Conservation (phyloP, 225 moss, liverwort and hornwort genomes). For the Antitrichia curtipendula region DNA sequence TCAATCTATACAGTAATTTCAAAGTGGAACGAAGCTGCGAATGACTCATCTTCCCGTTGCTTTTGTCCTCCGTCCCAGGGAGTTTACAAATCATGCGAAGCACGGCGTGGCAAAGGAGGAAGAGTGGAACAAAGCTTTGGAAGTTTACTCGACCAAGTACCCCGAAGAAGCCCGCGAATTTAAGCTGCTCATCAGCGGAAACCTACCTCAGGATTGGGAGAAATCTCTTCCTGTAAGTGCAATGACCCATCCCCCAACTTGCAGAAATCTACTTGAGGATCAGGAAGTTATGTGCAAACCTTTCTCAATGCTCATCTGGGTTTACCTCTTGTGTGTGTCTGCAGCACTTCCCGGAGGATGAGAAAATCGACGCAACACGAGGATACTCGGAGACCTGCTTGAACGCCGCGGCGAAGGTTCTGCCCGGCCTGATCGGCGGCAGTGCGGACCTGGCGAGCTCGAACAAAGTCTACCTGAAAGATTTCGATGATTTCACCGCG, state of each 20-base stretch:
- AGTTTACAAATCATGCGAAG: slow-evolving; percentile 35
- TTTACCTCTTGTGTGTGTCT: neutral
- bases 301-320: neutral
- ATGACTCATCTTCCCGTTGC: neutral
- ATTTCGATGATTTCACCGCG: slow-evolving; percentile 6
- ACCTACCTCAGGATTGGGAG: slow-evolving; percentile 40
- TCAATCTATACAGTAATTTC: neutral
- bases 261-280: neutral
- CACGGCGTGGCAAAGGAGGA: slow-evolving; percentile 33
- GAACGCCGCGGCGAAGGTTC: slow-evolving; percentile 14
- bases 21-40: neutral
- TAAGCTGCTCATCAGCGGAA: slow-evolving; percentile 23
- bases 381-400: slow-evolving; percentile 59
- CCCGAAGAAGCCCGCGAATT: slow-evolving; percentile 40
- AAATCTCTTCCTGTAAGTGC: slow-evolving; percentile 38
- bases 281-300: neutral
- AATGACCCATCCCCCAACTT: neutral
- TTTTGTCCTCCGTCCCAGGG: neutral
- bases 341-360: slow-evolving; percentile 42
- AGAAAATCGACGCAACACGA: slow-evolving; percentile 61
- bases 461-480: slow-evolving; percentile 43
- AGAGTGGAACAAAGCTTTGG: slow-evolving; percentile 36
- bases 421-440: slow-evolving; percentile 50
- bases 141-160: slow-evolving; percentile 32
- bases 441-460: slow-evolving; percentile 70